Evolutionary conservation across 192 early-diverging fungal species (phyloP).

Genomic region (Coemansia sp.): DNA sequence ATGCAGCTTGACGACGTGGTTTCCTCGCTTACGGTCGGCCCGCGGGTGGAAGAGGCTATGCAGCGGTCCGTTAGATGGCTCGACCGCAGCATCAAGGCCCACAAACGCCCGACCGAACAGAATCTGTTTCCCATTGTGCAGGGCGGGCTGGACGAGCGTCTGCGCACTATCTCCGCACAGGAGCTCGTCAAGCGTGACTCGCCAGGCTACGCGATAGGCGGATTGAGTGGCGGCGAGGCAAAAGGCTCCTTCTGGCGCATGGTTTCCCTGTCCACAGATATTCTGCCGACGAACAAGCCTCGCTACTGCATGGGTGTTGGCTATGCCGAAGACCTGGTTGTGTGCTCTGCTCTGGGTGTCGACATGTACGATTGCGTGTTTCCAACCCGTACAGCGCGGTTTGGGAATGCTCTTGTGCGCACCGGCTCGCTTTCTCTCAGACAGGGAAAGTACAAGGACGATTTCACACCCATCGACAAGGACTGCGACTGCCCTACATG

Average conservation of each 20-base stretch:
- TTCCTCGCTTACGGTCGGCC: conserved; percentile 75
- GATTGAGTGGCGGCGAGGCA: conserved; percentile 82
- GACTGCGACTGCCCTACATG: conserved; percentile 78
- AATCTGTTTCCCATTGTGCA: conserved; percentile 90
- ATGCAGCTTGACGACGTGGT: conserved; percentile 93
- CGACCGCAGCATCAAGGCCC: conserved; percentile 78
- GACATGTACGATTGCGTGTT: conserved; percentile 93
- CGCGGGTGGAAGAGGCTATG: conserved; percentile 88
- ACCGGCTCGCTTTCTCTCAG: conserved; percentile 68
- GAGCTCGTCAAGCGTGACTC: conserved; percentile 79
- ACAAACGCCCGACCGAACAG: conserved; percentile 67
- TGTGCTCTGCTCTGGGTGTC: conserved; percentile 83
- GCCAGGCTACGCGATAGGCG: conserved; percentile 85
- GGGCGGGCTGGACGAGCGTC: conserved; percentile 70
- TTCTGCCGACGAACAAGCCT: conserved; percentile 77
- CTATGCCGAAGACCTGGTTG: conserved; percentile 80
- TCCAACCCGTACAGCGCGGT: conserved; percentile 85
- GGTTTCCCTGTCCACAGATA: conserved; percentile 76
- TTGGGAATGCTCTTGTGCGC: conserved; percentile 80
- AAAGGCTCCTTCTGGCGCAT: conserved; percentile 86
- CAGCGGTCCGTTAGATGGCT: conserved; percentile 85
- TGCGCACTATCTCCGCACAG: conserved; percentile 73
- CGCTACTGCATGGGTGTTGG: conserved; percentile 94
- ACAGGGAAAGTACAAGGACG: conserved; percentile 61
- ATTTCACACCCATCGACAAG: conserved; percentile 72